Conservation (phyloP, 768 basidiomycete species). For the Heimioporus sp. region DNA sequence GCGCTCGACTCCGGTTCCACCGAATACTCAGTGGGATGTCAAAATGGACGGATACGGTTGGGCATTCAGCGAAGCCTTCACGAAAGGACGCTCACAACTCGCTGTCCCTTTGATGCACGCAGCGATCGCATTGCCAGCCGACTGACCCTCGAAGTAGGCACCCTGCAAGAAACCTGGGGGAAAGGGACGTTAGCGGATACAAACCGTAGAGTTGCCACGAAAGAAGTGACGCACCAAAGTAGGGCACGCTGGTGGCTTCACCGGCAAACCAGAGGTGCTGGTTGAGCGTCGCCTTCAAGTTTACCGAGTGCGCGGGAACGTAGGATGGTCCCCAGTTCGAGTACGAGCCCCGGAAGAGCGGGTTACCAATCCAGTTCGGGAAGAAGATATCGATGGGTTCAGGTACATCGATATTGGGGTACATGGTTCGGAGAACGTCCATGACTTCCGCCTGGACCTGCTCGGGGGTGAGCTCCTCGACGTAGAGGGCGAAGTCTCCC, state of each 20-base stretch:
- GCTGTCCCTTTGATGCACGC: constrained; percentile 37
- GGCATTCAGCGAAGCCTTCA: constrained; percentile 29
- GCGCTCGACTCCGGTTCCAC: no score
- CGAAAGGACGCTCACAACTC: constrained; percentile 25
- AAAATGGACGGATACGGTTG: constrained; percentile 24
- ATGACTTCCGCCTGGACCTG: constrained; percentile 54
- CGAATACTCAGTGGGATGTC: neutral
- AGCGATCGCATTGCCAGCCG: constrained; percentile 38
- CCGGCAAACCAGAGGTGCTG: constrained; percentile 59
- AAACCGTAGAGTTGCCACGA: constrained; percentile 11
- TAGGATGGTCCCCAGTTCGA: constrained; percentile 72
- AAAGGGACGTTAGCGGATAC: constrained; percentile 29
- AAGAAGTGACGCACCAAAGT: constrained; percentile 45
- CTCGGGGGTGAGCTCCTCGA: constrained; percentile 49
- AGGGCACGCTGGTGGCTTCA: constrained; percentile 56
- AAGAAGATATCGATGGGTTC: constrained; percentile 56
- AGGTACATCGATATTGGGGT: constrained; percentile 50
- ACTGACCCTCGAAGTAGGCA: constrained; percentile 54
- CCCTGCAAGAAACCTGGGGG: constrained; percentile 53
- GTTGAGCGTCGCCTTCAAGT: constrained; percentile 53
- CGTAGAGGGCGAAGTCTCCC: constrained; percentile 61
- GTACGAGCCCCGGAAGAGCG: constrained; percentile 46
- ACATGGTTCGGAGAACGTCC: constrained; percentile 58
- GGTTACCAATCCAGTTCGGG: constrained; percentile 53
- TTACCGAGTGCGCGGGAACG: constrained; percentile 49